Evolutionary conservation across 495 filamentous ascomycete genomes (phyloP), one percentile per base, ranked within the genome.

Genomic region (Lasiosphaeris hirsuta): DNA sequence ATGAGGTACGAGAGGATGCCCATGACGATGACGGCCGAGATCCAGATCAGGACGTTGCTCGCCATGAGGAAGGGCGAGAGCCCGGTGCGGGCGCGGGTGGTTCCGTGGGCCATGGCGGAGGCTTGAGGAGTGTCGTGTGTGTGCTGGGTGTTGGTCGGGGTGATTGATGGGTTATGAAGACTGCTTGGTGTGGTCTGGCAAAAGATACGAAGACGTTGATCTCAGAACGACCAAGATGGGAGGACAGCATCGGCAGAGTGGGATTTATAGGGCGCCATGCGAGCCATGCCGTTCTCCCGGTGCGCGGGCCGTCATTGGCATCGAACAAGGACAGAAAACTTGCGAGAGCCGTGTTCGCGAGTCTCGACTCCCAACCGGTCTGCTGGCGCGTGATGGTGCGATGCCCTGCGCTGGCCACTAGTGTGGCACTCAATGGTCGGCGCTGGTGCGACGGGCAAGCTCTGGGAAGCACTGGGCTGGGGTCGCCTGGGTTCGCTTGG

Each of bases 21-120:
- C 75, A 86, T 78, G 10, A 84, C 82, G 56, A 86, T 85, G 42
- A 84, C 80, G 18, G 82, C 74, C 39, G 79, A 83, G 38, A 72
- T 64, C 83, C 83, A 86, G 38, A 72, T 59, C 1, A 75, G 36
- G n/a, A 45, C 53, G 55, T 72, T 74, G 62, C 60, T 68, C 46
- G 57, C 46, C 6, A 70, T 60, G 17, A 71, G 52, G 58, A 75
- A 62, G 17, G 66, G 65, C 15, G 61, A 48, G 3, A 60, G 40
- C 40, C 63, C 46, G 13, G 40, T 36, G 23, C 42, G 41, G 42
- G 41, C 33, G 34, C 41, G 53, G 23, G 17, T 54, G 33, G 30
- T 19, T 38, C 53, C 40, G 34, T 46, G 17, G 15, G 40, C 53
- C 53, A 55, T 55, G n/a, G 45, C 23, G 18, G 1, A 7, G n/a